Conservation (phyloP, 139 green algal species). For the Chlamydomonas eustigma region DNA sequence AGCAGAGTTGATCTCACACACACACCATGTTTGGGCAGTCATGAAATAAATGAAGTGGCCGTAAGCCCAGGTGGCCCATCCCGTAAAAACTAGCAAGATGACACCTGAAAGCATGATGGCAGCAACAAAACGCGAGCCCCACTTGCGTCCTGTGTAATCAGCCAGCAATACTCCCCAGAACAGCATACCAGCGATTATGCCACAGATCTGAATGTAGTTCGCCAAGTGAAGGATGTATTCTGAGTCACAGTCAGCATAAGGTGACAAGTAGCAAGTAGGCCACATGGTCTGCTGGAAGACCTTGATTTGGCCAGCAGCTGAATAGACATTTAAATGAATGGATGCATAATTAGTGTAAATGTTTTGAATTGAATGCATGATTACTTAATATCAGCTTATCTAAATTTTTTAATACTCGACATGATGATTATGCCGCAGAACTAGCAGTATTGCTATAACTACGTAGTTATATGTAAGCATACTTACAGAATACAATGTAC, state of each 20-base stretch:
- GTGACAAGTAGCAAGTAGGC: constrained; percentile 2
- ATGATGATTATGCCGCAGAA: too few relatives aligned
- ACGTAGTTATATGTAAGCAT: too few relatives aligned
- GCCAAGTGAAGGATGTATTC: constrained; percentile 14
- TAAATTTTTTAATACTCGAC: too few relatives aligned
- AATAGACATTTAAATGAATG: too few relatives aligned
- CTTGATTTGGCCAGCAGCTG: constrained; percentile 14
- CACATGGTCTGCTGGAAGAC: constrained; percentile 15
- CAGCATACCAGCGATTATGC: constrained; percentile 38
- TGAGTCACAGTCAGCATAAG: constrained; percentile 11
- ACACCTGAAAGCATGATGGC: constrained; percentile 63
- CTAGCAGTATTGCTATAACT: too few relatives aligned
- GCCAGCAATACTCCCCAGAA: constrained; percentile 40
- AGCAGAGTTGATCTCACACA: too few relatives aligned
- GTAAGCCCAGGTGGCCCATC: constrained; percentile 17
- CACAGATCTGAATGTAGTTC: constrained; percentile 24
- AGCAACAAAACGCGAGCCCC: constrained; percentile 51
- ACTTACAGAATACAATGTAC: constrained; percentile 34
- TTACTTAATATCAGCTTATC: too few relatives aligned
- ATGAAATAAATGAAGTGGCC: constrained; percentile 49
- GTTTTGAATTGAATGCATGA: too few relatives aligned
- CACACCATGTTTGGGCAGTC: constrained; percentile 40
- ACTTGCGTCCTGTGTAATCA: constrained; percentile 65
- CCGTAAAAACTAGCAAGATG: constrained; percentile 51
- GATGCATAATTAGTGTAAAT: too few relatives aligned